phyloP scores from a whole-genome alignment of 495 filamentous ascomycete genomes.

The Astrocystis sublimbata region DNA sequence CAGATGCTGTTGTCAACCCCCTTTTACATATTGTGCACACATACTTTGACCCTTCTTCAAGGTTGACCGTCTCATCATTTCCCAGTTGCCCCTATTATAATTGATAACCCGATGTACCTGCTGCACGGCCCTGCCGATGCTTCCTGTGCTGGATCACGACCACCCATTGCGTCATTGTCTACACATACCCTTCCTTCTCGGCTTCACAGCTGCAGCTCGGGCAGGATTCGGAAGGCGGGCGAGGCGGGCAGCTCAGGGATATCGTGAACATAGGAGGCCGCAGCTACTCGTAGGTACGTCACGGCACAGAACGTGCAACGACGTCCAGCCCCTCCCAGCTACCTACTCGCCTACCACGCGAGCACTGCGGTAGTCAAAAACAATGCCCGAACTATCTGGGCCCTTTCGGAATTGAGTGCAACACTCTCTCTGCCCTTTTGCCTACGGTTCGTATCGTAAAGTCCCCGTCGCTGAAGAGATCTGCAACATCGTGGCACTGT shows the following conservation, averaged over 20 bases:
- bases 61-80: no score
- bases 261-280: neutral
- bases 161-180: slow-evolving; percentile 10
- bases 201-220: neutral
- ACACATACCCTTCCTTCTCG: neutral
- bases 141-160: no score
- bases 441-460: slow-evolving; percentile 2
- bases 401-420: slow-evolving; percentile 11
- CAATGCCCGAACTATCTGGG: neutral
- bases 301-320: slow-evolving; percentile 7
- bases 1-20: no score
- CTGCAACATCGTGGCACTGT: slow-evolving; percentile 7
- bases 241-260: neutral
- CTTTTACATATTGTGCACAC: no score
- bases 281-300: neutral
- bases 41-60: no score
- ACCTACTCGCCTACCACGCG: neutral
- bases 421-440: slow-evolving; percentile 10
- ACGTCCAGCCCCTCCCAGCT: slow-evolving; percentile 4
- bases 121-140: no score
- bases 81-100: no score
- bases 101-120: no score
- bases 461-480: slow-evolving; percentile 13
- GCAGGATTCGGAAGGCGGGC: no score
- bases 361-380: neutral